phyloP scores from a whole-genome alignment of 2,329 filamentous ascomycete species.

The Verticillium dahliae region DNA sequence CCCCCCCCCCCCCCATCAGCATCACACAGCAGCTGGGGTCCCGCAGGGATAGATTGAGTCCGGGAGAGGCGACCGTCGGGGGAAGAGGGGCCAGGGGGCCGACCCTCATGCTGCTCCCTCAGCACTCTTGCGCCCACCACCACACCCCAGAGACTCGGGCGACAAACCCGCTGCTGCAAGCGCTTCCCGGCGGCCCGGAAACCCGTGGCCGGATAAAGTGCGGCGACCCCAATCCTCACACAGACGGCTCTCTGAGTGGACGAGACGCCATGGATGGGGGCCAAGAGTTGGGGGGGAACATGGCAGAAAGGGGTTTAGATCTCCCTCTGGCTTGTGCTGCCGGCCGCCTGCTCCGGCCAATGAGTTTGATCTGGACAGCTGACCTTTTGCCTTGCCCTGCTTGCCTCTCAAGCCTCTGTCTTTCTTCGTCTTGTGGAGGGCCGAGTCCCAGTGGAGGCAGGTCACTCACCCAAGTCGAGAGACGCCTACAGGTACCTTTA shows the following conservation, averaged over 20 bases:
- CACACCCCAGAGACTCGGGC: not conserved
- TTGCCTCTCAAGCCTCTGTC: too few relatives aligned
- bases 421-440: not conserved
- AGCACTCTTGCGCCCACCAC: too few relatives aligned
- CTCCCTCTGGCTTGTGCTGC: not conserved
- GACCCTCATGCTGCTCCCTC: not conserved
- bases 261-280: not conserved
- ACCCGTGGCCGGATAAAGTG: slow-evolving; percentile 1
- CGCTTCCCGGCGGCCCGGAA: slow-evolving; percentile 1
- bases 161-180: not conserved
- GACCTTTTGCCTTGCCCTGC: not conserved
- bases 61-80: not conserved
- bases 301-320: not conserved
- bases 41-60: not conserved
- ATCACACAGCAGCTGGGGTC: not conserved
- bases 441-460: not conserved
- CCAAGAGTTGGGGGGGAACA: not conserved
- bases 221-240: not conserved
- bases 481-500: not conserved
- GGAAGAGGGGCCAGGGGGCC: not conserved
- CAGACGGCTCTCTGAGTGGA: not conserved
- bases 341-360: not conserved
- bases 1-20: too few relatives aligned
- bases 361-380: not conserved
- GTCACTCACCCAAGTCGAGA: too few relatives aligned